Conservation (phyloP, 2,329 filamentous ascomycete species). For the Calonectria hawksworthii region DNA sequence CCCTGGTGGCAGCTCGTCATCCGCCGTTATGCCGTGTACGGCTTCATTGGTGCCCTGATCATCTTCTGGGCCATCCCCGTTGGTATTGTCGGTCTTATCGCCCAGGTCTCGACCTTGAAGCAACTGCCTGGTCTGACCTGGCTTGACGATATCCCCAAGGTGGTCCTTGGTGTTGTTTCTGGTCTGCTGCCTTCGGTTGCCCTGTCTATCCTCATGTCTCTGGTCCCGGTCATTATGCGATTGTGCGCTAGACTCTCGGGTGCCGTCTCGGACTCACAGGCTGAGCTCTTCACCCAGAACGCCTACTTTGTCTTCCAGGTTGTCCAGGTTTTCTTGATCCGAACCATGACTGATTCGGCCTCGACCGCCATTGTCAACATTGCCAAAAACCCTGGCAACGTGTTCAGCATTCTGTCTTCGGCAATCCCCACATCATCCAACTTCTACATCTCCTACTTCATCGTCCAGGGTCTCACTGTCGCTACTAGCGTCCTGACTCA, state of each 20-base stretch:
- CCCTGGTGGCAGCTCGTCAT: slow-evolving; percentile 83
- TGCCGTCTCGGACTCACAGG: slow-evolving; percentile 81
- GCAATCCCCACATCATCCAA: slow-evolving; percentile 88
- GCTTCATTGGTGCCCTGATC: slow-evolving; percentile 79
- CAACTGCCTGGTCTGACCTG: slow-evolving; percentile 79
- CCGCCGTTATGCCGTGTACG: slow-evolving; percentile 74
- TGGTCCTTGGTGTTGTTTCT: slow-evolving; percentile 83
- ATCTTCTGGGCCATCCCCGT: slow-evolving; percentile 88
- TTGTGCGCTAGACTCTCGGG: slow-evolving; percentile 82
- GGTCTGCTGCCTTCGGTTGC: slow-evolving; percentile 86
- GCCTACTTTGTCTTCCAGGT: slow-evolving; percentile 93
- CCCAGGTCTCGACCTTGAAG: slow-evolving; percentile 82
- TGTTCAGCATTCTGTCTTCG: slow-evolving; percentile 75
- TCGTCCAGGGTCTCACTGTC: slow-evolving; percentile 85
- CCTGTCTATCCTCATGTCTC: slow-evolving; percentile 84
- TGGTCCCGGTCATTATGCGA: slow-evolving; percentile 78
- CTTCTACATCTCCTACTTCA: slow-evolving; percentile 93
- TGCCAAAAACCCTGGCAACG: slow-evolving; percentile 70
- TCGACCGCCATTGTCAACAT: slow-evolving; percentile 76
- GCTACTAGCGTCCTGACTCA: slow-evolving; percentile 82
- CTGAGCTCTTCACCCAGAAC: slow-evolving; percentile 92
- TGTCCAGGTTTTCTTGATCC: slow-evolving; percentile 92
- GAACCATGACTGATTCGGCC: slow-evolving; percentile 85
- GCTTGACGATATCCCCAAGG: slow-evolving; percentile 77
- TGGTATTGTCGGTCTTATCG: slow-evolving; percentile 85